Evolutionary conservation across 306 rosid genomes (phyloP).

Genomic region (Gastrolobium villosum): DNA sequence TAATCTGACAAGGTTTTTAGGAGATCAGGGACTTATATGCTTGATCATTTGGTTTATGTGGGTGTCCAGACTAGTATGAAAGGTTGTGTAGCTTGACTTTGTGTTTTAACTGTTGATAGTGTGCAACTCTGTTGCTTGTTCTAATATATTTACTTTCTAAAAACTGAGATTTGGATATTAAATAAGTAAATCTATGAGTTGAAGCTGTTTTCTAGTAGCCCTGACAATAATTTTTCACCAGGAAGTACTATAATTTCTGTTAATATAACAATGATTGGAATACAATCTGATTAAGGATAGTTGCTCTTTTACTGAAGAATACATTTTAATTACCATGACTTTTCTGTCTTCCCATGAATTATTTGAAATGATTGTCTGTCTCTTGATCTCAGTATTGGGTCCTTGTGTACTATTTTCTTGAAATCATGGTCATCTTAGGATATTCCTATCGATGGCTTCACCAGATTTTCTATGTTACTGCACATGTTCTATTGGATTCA

Average conservation of each 20-base stretch:
- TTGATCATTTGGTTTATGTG: conserved; percentile 31
- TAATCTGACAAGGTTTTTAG: not conserved
- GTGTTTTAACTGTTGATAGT: not conserved
- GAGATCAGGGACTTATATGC: not conserved
- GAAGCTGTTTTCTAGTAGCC: not conserved
- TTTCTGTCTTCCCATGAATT: conserved; percentile 18
- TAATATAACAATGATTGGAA: conserved; percentile 1
- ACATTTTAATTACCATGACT: not conserved
- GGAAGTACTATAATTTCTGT: conserved; percentile 7
- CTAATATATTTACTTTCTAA: not conserved
- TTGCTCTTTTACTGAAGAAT: not conserved
- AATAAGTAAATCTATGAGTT: not conserved
- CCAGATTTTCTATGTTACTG: conserved; percentile 21
- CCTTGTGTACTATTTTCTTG: conserved; percentile 19
- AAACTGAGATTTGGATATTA: conserved; percentile 6
- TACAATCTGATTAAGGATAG: conserved; percentile 7
- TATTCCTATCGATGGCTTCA: conserved; percentile 33
- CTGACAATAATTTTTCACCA: not conserved
- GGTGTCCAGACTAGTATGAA: not conserved
- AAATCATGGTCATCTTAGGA: conserved; percentile 28
- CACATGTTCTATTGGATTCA: conserved; percentile 32
- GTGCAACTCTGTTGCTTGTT: not conserved
- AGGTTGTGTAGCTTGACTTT: conserved; percentile 11
- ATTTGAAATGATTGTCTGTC: conserved; percentile 17
- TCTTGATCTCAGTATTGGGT: conserved; percentile 27